phyloP scores from a whole-genome alignment of 495 filamentous ascomycete species.

The Penicillium chermesinum region DNA sequence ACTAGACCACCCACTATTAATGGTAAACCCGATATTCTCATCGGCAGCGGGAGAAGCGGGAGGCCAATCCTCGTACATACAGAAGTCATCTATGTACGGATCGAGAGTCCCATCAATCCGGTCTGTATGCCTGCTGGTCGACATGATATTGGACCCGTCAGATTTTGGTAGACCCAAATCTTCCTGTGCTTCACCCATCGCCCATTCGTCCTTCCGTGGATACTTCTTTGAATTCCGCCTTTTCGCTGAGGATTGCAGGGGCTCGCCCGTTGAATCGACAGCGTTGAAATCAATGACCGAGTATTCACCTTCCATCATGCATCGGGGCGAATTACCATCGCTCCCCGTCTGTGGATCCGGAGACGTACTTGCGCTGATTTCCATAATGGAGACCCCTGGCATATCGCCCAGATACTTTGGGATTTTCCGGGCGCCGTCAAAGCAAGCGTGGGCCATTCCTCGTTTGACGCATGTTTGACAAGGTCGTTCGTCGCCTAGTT shows the following conservation, averaged over 20 bases:
- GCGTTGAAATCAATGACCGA: neutral
- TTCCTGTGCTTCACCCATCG: neutral
- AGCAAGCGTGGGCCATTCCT: neutral
- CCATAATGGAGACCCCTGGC: neutral
- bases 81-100: neutral
- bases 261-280: neutral
- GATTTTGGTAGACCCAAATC: neutral
- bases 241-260: neutral
- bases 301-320: neutral
- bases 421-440: neutral
- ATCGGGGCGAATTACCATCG: neutral
- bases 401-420: neutral
- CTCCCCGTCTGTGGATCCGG: neutral
- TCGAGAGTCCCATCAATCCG: neutral
- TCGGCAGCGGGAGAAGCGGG: neutral
- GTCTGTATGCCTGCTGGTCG: neutral
- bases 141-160: neutral
- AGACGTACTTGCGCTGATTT: neutral
- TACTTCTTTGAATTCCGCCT: neutral
- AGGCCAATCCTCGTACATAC: neutral
- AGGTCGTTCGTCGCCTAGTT: neutral
- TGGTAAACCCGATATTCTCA: neutral
- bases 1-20: neutral
- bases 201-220: neutral
- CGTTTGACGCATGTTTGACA: neutral